These are phyloP conservation scores for Fusarium tjaetaba DNA, from an alignment of 2,329 filamentous ascomycete species.

Conservation along the genomic window DNA sequence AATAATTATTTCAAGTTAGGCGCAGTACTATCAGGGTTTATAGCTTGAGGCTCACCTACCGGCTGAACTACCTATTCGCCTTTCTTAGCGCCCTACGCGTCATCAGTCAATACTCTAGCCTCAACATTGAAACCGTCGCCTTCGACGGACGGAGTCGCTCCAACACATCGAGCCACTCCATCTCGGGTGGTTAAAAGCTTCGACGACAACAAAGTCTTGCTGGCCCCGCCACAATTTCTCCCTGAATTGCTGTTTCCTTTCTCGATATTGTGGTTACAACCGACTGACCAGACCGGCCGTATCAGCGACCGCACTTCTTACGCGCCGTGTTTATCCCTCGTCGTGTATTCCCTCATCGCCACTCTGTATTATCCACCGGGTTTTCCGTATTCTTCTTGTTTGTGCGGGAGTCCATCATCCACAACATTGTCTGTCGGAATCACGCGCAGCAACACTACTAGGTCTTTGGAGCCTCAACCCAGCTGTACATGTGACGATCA, in stretches of 20 bases:
- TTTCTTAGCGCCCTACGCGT: conserved; percentile 11
- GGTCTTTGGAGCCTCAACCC: conserved; percentile 31
- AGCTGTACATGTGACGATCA: conserved; percentile 32
- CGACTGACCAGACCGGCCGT: conserved; percentile 33
- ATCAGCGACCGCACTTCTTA: conserved; percentile 36
- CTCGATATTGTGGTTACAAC: conserved; percentile 19
- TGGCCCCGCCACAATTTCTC: not conserved
- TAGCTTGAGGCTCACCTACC: not conserved
- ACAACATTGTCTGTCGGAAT: conserved; percentile 23
- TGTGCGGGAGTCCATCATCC: conserved; percentile 17
- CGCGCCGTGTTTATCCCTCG: conserved; percentile 31
- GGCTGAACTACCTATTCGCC: not conserved
- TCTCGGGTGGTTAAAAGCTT: not conserved
- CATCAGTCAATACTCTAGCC: conserved; percentile 9
- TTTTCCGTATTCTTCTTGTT: conserved; percentile 8
- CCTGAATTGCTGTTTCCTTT: conserved; percentile 5
- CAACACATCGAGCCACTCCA: not conserved
- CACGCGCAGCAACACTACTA: conserved; percentile 18
- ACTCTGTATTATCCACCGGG: conserved; percentile 10
- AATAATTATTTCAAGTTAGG: not conserved
- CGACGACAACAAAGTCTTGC: conserved; percentile 9
- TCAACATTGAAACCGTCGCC: not conserved
- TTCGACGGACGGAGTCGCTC: not conserved
- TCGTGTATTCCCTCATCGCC: conserved; percentile 22
- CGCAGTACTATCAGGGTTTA: not conserved